Evolutionary conservation across 371 early-diverging fungal species (phyloP).

Genomic region (Mortierella sp.): DNA sequence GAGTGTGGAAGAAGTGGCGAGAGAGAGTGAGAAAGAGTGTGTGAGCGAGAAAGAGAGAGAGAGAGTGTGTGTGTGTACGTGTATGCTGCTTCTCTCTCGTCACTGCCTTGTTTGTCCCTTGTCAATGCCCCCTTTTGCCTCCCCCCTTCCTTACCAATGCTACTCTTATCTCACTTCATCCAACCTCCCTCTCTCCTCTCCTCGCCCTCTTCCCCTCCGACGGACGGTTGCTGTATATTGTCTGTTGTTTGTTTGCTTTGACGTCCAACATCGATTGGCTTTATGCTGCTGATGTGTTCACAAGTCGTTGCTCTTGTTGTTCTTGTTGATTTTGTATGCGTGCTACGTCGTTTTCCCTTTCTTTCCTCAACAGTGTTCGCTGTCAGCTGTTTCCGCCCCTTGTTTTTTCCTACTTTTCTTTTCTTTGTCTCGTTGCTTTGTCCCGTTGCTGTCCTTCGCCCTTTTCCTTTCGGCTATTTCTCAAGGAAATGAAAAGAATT

Average conservation of each 20-base stretch:
- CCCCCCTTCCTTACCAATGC: not conserved
- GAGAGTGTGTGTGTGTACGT: not conserved
- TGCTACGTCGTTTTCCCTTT: not conserved
- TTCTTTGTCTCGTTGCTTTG: not conserved
- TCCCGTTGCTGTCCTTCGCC: not conserved
- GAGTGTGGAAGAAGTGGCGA: too few species aligned
- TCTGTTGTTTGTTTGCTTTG: not conserved
- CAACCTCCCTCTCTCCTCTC: not conserved
- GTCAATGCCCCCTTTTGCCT: not conserved
- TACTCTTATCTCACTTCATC: not conserved
- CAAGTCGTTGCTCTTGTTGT: not conserved
- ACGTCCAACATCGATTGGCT: not conserved
- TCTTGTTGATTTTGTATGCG: not conserved
- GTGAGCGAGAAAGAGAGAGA: too few species aligned
- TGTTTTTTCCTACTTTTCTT: conserved; percentile 12
- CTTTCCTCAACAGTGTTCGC: not conserved
- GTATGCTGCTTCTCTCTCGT: not conserved
- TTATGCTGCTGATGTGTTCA: conserved; percentile 13
- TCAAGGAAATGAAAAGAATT: not conserved
- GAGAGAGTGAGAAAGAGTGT: not conserved
- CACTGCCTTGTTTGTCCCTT: not conserved
- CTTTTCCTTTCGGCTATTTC: not conserved
- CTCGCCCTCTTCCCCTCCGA: not conserved
- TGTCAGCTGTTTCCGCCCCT: conserved; percentile 34
- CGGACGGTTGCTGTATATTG: not conserved